Base-by-base conservation (phyloP, 176 grass and related monocot genomes). In the Carex scoparia region DNA sequence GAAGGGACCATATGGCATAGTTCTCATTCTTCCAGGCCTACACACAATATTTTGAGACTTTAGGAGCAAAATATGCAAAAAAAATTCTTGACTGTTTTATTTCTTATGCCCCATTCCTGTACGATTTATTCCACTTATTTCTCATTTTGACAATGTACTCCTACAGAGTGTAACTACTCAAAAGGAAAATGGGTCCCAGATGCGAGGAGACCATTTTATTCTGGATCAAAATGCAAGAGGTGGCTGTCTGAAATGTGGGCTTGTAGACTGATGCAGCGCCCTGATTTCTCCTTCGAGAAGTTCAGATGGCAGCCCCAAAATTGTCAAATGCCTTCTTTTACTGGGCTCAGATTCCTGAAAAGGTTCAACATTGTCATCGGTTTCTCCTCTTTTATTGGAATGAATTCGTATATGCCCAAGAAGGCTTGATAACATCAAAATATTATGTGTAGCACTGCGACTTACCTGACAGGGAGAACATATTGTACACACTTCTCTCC, bases 171-270 rank as follows among this genome's bases (percentile, higher is more conserved):
- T 85, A 94, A 94, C 76, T 99, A 87, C 82, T 91, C 91, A 82
- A 95, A 94, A 60, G 96, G 96, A n/a, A 95, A 84, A 70, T 99
- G 96, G 96, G 87, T 99, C 48, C 70, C 84, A 87, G 96, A 95
- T 86, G 81, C 87, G 44, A 91, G 64, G 8, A 57, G 84, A 27
- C 91, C 93, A 55, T 85, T 99, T 56, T 99, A 99, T 88, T 95
- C 91, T 0, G 96, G 96, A 56, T 87, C 87, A 4, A 90, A 91
- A 79, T 99, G 96, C 88, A 95, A 94, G 73, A 90, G 88, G 61
- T 99, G 91, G 91, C 73, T 99, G 32, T 95, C 96, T 5, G 81
- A 84, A 88, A 95, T 95, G 93, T 99, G 96, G 96, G 96, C 93
- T 79, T 99, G 96, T 91, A 89, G 82, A 66, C 88, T 94, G 85